Conservation (phyloP, 345 rosid species). For the Eucalyptus tenuipes region DNA sequence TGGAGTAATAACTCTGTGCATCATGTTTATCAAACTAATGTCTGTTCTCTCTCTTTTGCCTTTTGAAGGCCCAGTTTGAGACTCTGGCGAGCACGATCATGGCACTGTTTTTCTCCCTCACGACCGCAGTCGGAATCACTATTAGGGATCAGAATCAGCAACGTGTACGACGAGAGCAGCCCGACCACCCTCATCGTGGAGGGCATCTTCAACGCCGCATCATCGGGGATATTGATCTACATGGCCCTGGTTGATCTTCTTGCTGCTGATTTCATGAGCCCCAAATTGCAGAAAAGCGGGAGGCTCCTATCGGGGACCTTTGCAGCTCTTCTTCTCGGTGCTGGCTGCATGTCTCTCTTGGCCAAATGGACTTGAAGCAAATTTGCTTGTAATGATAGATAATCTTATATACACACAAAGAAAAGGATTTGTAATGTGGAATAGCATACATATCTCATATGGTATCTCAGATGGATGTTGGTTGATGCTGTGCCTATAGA, state of each 20-base stretch:
- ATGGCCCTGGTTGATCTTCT: slow-evolving; percentile 66
- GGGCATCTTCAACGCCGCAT: slow-evolving; percentile 49
- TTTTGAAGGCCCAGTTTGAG: neutral
- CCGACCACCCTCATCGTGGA: slow-evolving; percentile 33
- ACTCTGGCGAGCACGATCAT: slow-evolving; percentile 2
- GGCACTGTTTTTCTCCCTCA: slow-evolving; percentile 46
- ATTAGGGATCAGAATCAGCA: slow-evolving; percentile 40
- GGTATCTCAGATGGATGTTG: too few species aligned
- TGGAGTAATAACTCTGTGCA: too few species aligned
- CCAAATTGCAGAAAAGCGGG: slow-evolving; percentile 16
- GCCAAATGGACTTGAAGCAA: slow-evolving; percentile 44
- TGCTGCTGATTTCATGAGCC: slow-evolving; percentile 45
- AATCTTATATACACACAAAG: too few species aligned
- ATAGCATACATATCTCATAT: too few species aligned
- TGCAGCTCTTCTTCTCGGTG: slow-evolving; percentile 29
- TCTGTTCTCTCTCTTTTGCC: too few species aligned
- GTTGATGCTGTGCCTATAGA: too few species aligned
- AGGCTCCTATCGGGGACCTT: slow-evolving; percentile 9
- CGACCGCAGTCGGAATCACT: slow-evolving; percentile 50
- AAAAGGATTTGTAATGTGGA: too few species aligned
- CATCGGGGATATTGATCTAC: slow-evolving; percentile 58
- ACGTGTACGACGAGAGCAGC: slow-evolving; percentile 29
- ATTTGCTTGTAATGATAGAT: too few species aligned
- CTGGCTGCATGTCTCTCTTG: slow-evolving; percentile 41
- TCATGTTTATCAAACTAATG: too few species aligned